Base-by-base conservation (phyloP, 192 early-diverging fungal species). In the Piromyces sp. region DNA sequence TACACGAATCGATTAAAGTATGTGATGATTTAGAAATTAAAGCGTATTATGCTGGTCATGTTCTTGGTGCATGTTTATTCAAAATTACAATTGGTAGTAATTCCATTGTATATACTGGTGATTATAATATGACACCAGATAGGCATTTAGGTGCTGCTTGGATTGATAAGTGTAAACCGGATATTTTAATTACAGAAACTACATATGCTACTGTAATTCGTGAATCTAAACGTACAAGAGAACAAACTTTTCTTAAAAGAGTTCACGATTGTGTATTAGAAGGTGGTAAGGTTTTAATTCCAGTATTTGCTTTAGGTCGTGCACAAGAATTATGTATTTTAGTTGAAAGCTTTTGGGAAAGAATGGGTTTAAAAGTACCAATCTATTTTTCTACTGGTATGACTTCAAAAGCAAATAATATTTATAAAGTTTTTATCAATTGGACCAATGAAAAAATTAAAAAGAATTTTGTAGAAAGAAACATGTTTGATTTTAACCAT, bases 401-500 rank as follows among this genome's bases (percentile, higher is more conserved):
- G 82, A 97, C 97, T 0, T 95, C 95, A 80, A 91, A 92, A 81
- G 96, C 97, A 7, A 98, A 95, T 86, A 92, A 96, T 33, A 97
- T 95, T 86, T 99, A 98, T 90, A 97, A 96, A 86, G 88, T 97
- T 28, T 99, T 96, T 83, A 96, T 99, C 84, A 93, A 93, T 83
- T 99, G 97, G 97, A 98, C 96, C 29, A 97, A 97, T 86, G 94
- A 98, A 88, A 97, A 97, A 84, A 94, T 99, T 85, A 97, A 96
- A 85, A 88, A 89, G 30, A 94, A 93, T 7, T 97, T 97, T 91
- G 94, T 95, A 9, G 91, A 96, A 42, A 90, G 94, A 83, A 99
- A 98, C 83, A 94, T 95, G 92, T 99, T 99, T 87, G 96, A 97
- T 83, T 99, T 97, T 86, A 94, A 95, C 83, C 91, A 95, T 82